Percentiles rank a stretch among this genome's conserved stretches.
phyloP scores from a whole-genome alignment of 208 protist genomes.

The Leishmania guyanensis region DNA sequence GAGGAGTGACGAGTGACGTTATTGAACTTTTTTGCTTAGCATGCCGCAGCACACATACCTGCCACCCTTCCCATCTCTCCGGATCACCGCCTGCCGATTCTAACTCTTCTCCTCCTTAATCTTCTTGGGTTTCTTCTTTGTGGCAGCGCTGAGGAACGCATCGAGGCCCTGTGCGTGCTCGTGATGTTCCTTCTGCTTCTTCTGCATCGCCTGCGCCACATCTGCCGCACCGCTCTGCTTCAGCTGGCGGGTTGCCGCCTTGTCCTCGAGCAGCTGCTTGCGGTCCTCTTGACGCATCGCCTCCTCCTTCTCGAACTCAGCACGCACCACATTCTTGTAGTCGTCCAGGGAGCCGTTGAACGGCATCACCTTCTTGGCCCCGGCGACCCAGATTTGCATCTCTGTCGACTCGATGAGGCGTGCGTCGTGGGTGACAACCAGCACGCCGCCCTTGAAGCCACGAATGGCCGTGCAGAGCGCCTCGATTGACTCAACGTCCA shows the following conservation, averaged over 20 bases:
- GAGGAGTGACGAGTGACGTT: not conserved
- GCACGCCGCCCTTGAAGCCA: slow-evolving; percentile 84
- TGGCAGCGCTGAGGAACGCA: slow-evolving; percentile 38
- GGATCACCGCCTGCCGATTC: not conserved
- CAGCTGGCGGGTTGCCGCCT: slow-evolving; percentile 53
- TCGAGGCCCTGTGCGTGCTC: slow-evolving; percentile 33
- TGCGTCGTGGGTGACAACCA: slow-evolving; percentile 92
- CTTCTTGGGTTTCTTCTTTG: slow-evolving; percentile 62
- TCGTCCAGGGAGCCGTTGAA: slow-evolving; percentile 85
- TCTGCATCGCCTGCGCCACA: slow-evolving; percentile 44
- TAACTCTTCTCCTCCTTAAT: slow-evolving; percentile 20
- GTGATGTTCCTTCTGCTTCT: slow-evolving; percentile 39
- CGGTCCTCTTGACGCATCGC: slow-evolving; percentile 31
- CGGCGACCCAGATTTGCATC: slow-evolving; percentile 91
- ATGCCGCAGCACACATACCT: not conserved
- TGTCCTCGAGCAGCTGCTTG: slow-evolving; percentile 49
- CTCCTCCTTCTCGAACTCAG: slow-evolving; percentile 76
- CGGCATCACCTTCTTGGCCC: slow-evolving; percentile 70
- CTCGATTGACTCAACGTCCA: slow-evolving; percentile 93
- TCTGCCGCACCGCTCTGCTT: slow-evolving; percentile 29
- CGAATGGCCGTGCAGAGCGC: slow-evolving; percentile 86
- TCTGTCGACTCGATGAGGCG: slow-evolving; percentile 89
- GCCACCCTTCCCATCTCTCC: not conserved
- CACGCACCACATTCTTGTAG: slow-evolving; percentile 83
- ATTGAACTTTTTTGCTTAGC: not conserved